Evolutionary conservation across 2,329 filamentous ascomycete species (phyloP).

Genomic region (Elsinoe necatrix): DNA sequence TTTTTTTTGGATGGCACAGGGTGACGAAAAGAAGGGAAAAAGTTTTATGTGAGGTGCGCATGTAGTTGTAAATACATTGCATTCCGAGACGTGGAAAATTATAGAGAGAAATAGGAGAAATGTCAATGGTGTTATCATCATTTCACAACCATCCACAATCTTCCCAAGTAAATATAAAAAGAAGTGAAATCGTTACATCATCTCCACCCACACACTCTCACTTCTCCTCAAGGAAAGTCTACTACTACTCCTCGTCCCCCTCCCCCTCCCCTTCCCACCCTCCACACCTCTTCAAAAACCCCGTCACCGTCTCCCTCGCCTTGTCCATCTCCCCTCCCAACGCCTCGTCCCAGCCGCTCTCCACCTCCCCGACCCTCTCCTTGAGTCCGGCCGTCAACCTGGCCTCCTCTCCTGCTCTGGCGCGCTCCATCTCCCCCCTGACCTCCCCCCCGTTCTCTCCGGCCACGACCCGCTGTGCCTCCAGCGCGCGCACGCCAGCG

Average conservation of each 20-base stretch:
- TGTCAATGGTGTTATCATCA: background rate
- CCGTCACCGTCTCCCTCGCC: constrained; percentile 65
- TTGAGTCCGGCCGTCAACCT: constrained; percentile 77
- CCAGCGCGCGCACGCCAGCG: constrained; percentile 58
- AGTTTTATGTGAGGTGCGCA: no score
- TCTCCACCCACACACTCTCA: background rate
- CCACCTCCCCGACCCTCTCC: constrained; percentile 83
- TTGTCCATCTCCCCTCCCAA: constrained; percentile 67
- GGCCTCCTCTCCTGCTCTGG: constrained; percentile 58
- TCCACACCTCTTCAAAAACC: constrained; percentile 65
- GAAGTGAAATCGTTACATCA: background rate
- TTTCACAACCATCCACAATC: background rate
- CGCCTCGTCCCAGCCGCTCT: constrained; percentile 82
- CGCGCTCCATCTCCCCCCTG: constrained; percentile 45
- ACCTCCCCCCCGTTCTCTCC: constrained; percentile 34
- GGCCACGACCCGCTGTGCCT: constrained; percentile 49
- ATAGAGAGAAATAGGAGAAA: background rate
- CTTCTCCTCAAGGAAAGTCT: background rate
- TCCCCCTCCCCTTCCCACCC: constrained; percentile 70
- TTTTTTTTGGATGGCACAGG: background rate
- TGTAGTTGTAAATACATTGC: background rate
- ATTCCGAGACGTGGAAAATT: background rate
- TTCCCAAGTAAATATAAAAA: background rate
- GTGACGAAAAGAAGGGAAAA: background rate
- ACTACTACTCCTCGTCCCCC: constrained; percentile 21